Percentiles rank a stretch among this genome's conserved stretches.
Evolutionary conservation across 169 alveolate genomes (phyloP).

Genomic region (Eimeria sp.): DNA sequence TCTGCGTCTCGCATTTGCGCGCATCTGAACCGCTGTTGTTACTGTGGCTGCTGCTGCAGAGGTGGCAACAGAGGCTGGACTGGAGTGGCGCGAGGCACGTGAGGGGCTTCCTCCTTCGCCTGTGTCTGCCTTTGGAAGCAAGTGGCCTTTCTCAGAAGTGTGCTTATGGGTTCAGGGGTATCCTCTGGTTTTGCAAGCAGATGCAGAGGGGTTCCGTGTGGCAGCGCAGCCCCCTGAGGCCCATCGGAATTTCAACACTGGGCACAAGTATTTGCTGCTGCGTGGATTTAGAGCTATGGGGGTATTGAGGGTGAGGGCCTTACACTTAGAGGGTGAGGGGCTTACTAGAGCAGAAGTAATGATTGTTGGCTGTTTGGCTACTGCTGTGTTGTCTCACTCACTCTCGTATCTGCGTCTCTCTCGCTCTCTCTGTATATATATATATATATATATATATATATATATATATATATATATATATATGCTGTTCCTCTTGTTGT

Average conservation of each 20-base stretch:
- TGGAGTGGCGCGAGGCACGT: background rate
- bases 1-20: background rate
- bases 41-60: background rate
- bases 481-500: background rate
- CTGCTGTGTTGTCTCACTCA: too few species aligned
- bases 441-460: too few species aligned
- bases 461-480: too few species aligned
- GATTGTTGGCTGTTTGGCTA: too few species aligned
- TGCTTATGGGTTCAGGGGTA: slow-evolving; percentile 30
- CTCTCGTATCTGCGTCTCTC: too few species aligned
- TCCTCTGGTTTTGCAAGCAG: slow-evolving; percentile 6
- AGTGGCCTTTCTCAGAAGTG: slow-evolving; percentile 39
- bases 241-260: background rate
- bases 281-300: slow-evolving; percentile 39
- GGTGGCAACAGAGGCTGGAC: background rate
- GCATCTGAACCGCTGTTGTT: background rate
- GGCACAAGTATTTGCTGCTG: slow-evolving; percentile 26
- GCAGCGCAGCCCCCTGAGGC: background rate
- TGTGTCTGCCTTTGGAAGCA: background rate
- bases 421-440: too few species aligned
- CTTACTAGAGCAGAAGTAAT: too few species aligned
- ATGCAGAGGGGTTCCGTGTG: slow-evolving; percentile 6
- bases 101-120: slow-evolving; percentile 10
- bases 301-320: background rate
- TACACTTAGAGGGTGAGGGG: slow-evolving; percentile 4